Evolutionary conservation across 2,329 filamentous ascomycete species (phyloP), one percentile per base, ranked within the genome.

Genomic region (Stachybotrys echinatus): DNA sequence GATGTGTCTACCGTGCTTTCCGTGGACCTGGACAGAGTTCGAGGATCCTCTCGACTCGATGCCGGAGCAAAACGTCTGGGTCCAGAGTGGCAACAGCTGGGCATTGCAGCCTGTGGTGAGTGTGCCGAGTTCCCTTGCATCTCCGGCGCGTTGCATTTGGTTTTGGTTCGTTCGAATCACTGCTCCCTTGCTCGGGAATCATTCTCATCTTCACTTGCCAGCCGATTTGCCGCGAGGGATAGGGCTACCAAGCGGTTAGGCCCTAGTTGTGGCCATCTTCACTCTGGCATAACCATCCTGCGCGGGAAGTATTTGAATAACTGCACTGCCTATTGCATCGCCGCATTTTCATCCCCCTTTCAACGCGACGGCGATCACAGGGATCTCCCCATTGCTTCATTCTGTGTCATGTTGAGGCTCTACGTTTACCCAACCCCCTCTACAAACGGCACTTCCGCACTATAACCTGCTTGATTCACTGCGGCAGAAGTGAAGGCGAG

Each of bases 1-100:
- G 44, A 81, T 81, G 77, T 82, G 78, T 57, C 66, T 79, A n/a
- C 71, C 74, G 5, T 79, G 75, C 58, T 80, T 78, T 63, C 71
- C 76, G 0, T 74, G 61, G 74, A 77, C 61, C 52, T 77, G 62
- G 68, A 74, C 61, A 60, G 74, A 79, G 52, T 71, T 74, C 27
- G 70, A 74, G 52, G 68, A 71, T 50, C 61, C 67, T 5, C 47
- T 68, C 12, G 69, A 71, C 42, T 52, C 55, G 22, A 55, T 71
- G 56, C 68, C 69, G 2, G 56, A 65, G 52, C 73, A 74, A 47
- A 72, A 70, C 12, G 61, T 68, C 22, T 77, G 74, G 73, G 67
- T 65, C 22, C 58, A 65, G 23, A 60, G 70, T 50, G 67, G 68
- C 5, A 59, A 59, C 23, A 49, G 49, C 12, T 71, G 68, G 68